Percentiles rank a stretch among this genome's conserved stretches.
phyloP scores from a whole-genome alignment of 2,329 filamentous ascomycete genomes.

The Fusarium dimerum region DNA sequence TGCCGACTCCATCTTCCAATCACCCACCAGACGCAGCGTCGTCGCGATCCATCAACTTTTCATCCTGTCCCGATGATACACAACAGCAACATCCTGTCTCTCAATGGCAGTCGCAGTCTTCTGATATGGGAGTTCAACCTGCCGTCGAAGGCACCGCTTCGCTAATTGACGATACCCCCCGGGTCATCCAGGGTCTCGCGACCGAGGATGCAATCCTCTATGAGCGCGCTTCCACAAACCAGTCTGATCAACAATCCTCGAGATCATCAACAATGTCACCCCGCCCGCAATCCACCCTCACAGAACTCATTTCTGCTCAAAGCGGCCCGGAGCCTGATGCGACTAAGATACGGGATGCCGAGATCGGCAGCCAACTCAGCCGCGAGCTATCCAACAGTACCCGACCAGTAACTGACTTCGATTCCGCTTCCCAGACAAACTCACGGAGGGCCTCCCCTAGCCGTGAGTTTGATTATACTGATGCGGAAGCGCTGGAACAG shows the following conservation, averaged over 20 bases:
- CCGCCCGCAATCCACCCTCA: slow-evolving; percentile 37
- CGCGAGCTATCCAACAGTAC: slow-evolving; percentile 24
- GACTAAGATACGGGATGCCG: slow-evolving; percentile 36
- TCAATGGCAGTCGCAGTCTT: slow-evolving; percentile 22
- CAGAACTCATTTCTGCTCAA: slow-evolving; percentile 35
- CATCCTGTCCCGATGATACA: slow-evolving; percentile 47
- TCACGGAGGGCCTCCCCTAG: slow-evolving; percentile 17
- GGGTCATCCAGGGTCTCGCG: slow-evolving; percentile 20
- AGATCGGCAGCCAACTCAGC: slow-evolving; percentile 25
- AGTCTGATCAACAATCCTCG: slow-evolving; percentile 35
- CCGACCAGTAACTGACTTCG: slow-evolving; percentile 18
- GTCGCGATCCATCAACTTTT: slow-evolving; percentile 40
- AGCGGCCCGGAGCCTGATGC: slow-evolving; percentile 32
- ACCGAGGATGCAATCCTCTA: slow-evolving; percentile 28
- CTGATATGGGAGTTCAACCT: slow-evolving; percentile 20
- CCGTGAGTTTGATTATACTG: slow-evolving; percentile 24
- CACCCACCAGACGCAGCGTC: slow-evolving; percentile 40
- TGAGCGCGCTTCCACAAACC: slow-evolving; percentile 16
- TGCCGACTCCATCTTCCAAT: slow-evolving; percentile 50
- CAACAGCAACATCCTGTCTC: slow-evolving; percentile 31
- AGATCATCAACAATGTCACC: slow-evolving; percentile 47
- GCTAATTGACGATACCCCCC: slow-evolving; percentile 18
- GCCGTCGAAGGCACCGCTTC: slow-evolving; percentile 24
- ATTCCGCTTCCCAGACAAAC: slow-evolving; percentile 13
- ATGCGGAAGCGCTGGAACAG: slow-evolving; percentile 29